These are phyloP conservation scores for Euphorbia celastroides DNA, from an alignment of 441 rosid species.

Conservation along the genomic window DNA sequence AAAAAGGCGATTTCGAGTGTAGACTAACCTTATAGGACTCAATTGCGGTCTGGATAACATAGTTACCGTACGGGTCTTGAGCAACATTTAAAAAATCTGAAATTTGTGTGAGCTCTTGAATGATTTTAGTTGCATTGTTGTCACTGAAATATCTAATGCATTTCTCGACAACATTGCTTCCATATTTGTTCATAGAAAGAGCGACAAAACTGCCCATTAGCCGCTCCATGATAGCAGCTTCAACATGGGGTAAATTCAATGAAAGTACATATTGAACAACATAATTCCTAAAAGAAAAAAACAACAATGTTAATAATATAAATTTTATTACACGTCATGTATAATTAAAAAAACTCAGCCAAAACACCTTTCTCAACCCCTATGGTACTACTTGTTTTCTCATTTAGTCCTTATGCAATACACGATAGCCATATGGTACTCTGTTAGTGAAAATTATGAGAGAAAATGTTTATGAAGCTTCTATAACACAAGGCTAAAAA, in stretches of 20 bases:
- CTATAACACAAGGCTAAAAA: too few relatives aligned
- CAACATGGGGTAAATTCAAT: slow-evolving; percentile 11
- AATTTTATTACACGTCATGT: too few relatives aligned
- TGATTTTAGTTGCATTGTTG: slow-evolving; percentile 14
- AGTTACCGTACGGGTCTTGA: slow-evolving; percentile 36
- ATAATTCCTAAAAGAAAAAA: slow-evolving; percentile 32
- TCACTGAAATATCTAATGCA: slow-evolving; percentile 24
- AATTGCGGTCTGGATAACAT: slow-evolving; percentile 37
- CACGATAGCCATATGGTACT: too few relatives aligned
- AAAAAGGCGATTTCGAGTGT: neutral
- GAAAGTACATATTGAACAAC: slow-evolving; percentile 41
- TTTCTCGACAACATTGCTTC: slow-evolving; percentile 50
- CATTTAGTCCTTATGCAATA: too few relatives aligned
- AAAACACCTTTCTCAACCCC: too few relatives aligned
- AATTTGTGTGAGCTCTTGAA: slow-evolving; percentile 28
- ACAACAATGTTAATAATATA: too few relatives aligned
- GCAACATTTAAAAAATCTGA: slow-evolving; percentile 18
- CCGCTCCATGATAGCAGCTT: slow-evolving; percentile 14
- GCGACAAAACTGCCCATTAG: slow-evolving; percentile 24
- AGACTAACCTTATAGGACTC: slow-evolving; percentile 27
- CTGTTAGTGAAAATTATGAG: too few relatives aligned
- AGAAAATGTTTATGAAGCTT: too few relatives aligned
- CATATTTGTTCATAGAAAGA: slow-evolving; percentile 36
- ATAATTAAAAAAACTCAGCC: too few relatives aligned
- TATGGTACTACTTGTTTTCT: too few relatives aligned